phyloP scores from a whole-genome alignment of 2,329 filamentous ascomycete species.

The Penicillium sp. region DNA sequence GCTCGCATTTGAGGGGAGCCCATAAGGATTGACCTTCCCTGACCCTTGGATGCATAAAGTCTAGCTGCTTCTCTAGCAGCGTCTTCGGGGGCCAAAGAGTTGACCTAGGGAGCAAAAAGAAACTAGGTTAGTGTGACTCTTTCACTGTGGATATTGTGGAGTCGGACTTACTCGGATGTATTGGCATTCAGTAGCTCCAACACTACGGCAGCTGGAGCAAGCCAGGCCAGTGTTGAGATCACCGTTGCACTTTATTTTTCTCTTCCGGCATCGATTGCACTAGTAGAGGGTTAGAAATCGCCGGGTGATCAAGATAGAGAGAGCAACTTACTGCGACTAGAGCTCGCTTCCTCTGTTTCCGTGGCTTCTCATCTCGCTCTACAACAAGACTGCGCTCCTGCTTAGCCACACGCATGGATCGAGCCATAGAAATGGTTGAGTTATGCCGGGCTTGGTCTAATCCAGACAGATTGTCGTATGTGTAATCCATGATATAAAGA shows the following conservation, averaged over 20 bases:
- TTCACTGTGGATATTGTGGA: not conserved
- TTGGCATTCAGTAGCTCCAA: conserved; percentile 65
- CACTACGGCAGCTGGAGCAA: conserved; percentile 80
- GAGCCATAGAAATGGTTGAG: conserved; percentile 25
- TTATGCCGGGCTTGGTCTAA: conserved; percentile 24
- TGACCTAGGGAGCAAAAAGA: conserved; percentile 26
- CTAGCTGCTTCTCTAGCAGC: conserved; percentile 7
- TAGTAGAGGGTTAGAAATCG: conserved; percentile 39
- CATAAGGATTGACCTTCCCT: conserved; percentile 14
- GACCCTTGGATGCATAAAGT: conserved; percentile 8
- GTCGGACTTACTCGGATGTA: conserved; percentile 68
- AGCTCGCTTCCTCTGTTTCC: conserved; percentile 52
- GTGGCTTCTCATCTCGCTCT: conserved; percentile 40
- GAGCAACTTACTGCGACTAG: conserved; percentile 49
- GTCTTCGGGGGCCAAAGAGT: conserved; percentile 33
- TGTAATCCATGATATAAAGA: conserved; percentile 7
- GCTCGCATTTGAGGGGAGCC: conserved; percentile 20
- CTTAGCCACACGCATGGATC: conserved; percentile 26
- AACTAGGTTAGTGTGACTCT: not conserved
- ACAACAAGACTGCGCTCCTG: conserved; percentile 28
- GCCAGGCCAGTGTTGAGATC: conserved; percentile 72
- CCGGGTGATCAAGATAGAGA: not conserved
- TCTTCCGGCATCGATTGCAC: conserved; percentile 86
- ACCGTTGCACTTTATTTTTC: conserved; percentile 93
- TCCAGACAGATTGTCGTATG: conserved; percentile 2